These are phyloP conservation scores for Mrakia hoshinonis DNA, from an alignment of 768 basidiomycete genomes.

Conservation along the genomic window DNA sequence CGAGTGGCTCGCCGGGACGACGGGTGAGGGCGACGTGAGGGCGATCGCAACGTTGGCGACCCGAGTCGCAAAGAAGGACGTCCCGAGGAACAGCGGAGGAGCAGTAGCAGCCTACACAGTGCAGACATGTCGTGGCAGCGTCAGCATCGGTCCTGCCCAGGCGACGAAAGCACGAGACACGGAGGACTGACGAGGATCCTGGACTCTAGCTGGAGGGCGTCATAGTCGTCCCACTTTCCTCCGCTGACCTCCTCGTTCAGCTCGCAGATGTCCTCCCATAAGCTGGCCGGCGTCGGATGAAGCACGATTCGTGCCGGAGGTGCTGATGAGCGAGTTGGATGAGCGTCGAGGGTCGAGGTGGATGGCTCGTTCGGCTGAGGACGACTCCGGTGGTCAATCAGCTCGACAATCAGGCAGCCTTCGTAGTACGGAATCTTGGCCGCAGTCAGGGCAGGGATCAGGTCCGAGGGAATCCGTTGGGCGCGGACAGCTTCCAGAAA, in stretches of 20 bases:
- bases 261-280: conserved; percentile 37
- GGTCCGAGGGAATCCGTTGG: conserved; percentile 41
- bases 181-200: conserved; percentile 40
- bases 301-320: conserved; percentile 35
- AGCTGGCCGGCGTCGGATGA: conserved; percentile 36
- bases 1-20: neutral
- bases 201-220: conserved; percentile 42
- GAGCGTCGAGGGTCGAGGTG: conserved; percentile 35
- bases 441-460: conserved; percentile 40
- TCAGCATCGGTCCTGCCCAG: no score
- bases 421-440: conserved; percentile 35
- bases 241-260: conserved; percentile 31
- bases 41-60: conserved; percentile 38
- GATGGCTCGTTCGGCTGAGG: conserved; percentile 35
- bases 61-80: conserved; percentile 39
- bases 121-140: no score
- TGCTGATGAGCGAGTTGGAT: conserved; percentile 30
- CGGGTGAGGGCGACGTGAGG: conserved; percentile 32
- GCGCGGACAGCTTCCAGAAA: conserved; percentile 44
- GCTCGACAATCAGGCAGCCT: conserved; percentile 44
- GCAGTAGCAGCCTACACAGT: conserved; percentile 40
- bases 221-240: conserved; percentile 38
- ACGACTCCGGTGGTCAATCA: conserved; percentile 43
- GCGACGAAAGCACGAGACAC: neutral
- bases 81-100: conserved; percentile 40